phyloP scores from a whole-genome alignment of 2,329 filamentous ascomycete species.

The Scopulariopsis brevicaulis region DNA sequence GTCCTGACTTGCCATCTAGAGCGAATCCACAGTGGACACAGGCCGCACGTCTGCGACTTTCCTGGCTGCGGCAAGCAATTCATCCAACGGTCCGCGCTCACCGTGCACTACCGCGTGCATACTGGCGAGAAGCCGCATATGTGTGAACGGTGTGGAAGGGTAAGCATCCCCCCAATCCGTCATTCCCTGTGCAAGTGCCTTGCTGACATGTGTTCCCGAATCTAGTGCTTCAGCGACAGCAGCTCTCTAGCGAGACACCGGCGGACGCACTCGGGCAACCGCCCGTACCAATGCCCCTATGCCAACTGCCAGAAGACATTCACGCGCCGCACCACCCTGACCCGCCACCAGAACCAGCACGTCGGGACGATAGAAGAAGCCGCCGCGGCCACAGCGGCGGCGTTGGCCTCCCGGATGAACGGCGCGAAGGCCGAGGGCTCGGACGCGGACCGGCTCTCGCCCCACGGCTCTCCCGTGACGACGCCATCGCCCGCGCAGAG shows the following conservation, averaged over 20 bases:
- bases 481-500: slow-evolving; percentile 79
- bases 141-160: slow-evolving; percentile 95
- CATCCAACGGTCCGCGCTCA: slow-evolving; percentile 90
- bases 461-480: slow-evolving; percentile 61
- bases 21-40: slow-evolving; percentile 84
- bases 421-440: slow-evolving; percentile 38
- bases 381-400: slow-evolving; percentile 77
- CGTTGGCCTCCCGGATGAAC: slow-evolving; percentile 49
- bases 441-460: slow-evolving; percentile 60
- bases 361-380: slow-evolving; percentile 92
- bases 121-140: slow-evolving; percentile 98
- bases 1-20: slow-evolving; percentile 45
- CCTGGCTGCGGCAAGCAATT: slow-evolving; percentile 89
- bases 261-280: slow-evolving; percentile 87
- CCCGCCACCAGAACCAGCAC: slow-evolving; percentile 91
- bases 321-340: slow-evolving; percentile 87
- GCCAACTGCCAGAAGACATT: slow-evolving; percentile 98
- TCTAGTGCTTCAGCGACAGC: slow-evolving; percentile 86
- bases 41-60: slow-evolving; percentile 87
- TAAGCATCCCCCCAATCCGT: slow-evolving; percentile 29
- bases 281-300: slow-evolving; percentile 95
- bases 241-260: slow-evolving; percentile 89
- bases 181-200: slow-evolving; percentile 7
- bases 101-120: slow-evolving; percentile 89
- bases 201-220: not conserved